phyloP scores from a whole-genome alignment of 495 filamentous ascomycete species.

The Neurospora sp. region DNA sequence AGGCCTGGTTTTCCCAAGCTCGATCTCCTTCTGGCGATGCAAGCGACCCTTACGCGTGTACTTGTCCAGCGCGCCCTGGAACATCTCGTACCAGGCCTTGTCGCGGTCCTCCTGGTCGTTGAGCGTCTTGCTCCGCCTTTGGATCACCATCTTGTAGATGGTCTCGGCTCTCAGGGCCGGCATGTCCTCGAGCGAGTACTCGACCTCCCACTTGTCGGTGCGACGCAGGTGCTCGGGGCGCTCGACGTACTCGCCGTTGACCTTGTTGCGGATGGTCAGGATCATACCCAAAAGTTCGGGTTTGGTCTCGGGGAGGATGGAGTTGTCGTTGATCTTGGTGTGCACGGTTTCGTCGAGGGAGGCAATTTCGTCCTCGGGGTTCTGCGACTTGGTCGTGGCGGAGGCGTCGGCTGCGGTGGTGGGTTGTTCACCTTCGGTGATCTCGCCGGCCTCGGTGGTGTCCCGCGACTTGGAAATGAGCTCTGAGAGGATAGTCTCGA shows the following conservation, averaged over 20 bases:
- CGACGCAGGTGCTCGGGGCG: conserved; percentile 45
- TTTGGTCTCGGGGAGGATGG: conserved; percentile 1
- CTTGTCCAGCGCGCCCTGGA: conserved; percentile 18
- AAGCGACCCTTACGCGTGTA: conserved; percentile 18
- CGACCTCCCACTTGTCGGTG: conserved; percentile 57
- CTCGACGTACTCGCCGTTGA: conserved; percentile 54
- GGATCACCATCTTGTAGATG: conserved; percentile 41
- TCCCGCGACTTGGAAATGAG: conserved; percentile 20
- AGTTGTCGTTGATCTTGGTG: background rate
- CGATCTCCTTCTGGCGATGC: conserved; percentile 16
- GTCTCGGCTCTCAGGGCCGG: conserved; percentile 21
- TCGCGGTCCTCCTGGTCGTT: conserved; percentile 23
- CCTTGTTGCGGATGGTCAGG: conserved; percentile 58
- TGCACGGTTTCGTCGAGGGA: conserved; percentile 5
- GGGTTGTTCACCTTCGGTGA: background rate
- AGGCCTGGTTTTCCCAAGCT: conserved; percentile 8
- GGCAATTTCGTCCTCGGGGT: conserved; percentile 1
- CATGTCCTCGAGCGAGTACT: conserved; percentile 62
- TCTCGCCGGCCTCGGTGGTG: background rate
- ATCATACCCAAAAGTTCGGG: conserved; percentile 50
- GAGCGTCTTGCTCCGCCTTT: conserved; percentile 39
- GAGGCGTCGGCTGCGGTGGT: background rate
- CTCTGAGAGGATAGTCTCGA: conserved; percentile 30
- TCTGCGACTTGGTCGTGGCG: background rate
- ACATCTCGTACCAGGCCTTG: conserved; percentile 29